Base-by-base conservation (phyloP, 345 rosid genomes). In the Gossypium arboreum region DNA sequence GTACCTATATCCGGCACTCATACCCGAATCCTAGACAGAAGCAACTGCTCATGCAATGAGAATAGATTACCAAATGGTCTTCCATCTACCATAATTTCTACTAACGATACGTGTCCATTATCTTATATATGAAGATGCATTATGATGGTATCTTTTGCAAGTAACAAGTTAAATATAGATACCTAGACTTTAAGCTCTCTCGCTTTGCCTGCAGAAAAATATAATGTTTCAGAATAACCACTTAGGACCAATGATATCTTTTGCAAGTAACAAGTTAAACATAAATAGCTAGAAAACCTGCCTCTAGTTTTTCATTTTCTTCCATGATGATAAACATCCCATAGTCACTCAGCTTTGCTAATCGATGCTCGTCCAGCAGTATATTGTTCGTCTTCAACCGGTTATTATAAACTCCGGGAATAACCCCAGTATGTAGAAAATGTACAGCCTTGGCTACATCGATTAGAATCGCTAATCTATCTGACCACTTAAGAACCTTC, bases 391-490 rank as follows among this genome's bases (percentile, higher is more conserved):
- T 91, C 73, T 85, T 91, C 73, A 95, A 83, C 59, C 76, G 88
- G 80, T 92, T 95, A 67, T 81, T 91, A 76, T 86, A 87, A 7
- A 86, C 85, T 77, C 96, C 90, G 15, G 97, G 98, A 79, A 95
- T 88, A 27, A 91, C 88, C 20, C 99, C 91, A 0, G 94, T 86
- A 77, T 94, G 97, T 65, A 94, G 92, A 84, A 92, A 94, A 83
- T 91, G 97, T 60, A 94, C 95, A 50, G 98, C 99, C 86, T 91
- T 95, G 79, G 97, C 98, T 75, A 90, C 86, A 66, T 92, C 89
- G 67, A 92, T 92, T 65, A 95, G 86, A 80, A 90, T 84, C 0
- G 88, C 87, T 83, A 95, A 77, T 78, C 99, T 85, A 67, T 90
- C 90, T 56, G 98, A 81, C 99, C 99, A 95, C 47, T 85, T 88